These are phyloP conservation scores for Acacia melanoxylon DNA, from an alignment of 306 rosid species.

Conservation along the genomic window DNA sequence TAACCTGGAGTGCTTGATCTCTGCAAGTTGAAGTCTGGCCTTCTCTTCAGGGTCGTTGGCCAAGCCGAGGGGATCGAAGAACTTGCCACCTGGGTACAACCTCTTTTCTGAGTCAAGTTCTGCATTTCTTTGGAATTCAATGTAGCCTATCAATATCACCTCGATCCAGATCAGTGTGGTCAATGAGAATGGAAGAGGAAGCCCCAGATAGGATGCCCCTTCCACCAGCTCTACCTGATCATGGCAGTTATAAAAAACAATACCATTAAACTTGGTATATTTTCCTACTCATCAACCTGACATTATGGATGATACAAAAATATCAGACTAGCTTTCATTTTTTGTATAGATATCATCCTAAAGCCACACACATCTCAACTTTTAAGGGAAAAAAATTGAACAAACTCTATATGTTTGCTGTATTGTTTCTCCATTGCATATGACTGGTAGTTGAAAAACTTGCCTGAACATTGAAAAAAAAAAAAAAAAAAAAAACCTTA, in stretches of 20 bases:
- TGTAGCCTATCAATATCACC: conserved; percentile 74
- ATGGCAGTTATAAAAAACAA: neutral
- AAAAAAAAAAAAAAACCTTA: neutral
- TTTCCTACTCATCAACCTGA: neutral
- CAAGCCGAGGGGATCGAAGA: conserved; percentile 75
- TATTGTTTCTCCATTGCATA: neutral
- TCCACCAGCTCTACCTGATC: conserved; percentile 78
- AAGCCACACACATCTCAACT: neutral
- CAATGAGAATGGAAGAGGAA: conserved; percentile 69
- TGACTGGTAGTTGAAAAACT: neutral
- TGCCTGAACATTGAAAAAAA: neutral
- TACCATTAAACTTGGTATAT: neutral
- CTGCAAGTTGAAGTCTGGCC: conserved; percentile 76
- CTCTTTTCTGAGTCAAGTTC: conserved; percentile 81
- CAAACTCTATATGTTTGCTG: neutral
- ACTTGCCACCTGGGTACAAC: conserved; percentile 77
- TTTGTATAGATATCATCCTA: neutral
- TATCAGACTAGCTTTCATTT: neutral
- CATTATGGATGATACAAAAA: neutral
- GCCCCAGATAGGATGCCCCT: conserved; percentile 78
- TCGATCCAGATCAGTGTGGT: conserved; percentile 79
- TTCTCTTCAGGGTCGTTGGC: conserved; percentile 61
- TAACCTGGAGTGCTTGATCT: conserved; percentile 74
- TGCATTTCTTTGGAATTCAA: conserved; percentile 78
- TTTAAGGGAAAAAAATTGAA: neutral